These are phyloP conservation scores for Zasmidium cellare DNA, from an alignment of 2,329 filamentous ascomycete genomes.

Conservation along the genomic window DNA sequence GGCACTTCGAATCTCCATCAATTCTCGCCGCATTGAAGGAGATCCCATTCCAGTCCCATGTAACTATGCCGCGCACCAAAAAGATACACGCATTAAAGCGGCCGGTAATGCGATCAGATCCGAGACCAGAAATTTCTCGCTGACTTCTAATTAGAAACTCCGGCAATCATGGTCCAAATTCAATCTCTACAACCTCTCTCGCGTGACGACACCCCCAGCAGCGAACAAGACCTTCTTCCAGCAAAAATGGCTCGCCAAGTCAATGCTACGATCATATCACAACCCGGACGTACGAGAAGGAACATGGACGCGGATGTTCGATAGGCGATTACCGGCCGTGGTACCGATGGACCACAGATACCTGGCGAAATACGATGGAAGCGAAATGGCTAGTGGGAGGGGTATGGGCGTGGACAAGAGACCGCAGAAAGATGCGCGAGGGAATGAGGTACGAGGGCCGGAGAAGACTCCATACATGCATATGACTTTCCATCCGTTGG, in stretches of 20 bases:
- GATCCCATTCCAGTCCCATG: neutral
- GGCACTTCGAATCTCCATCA: too few relatives aligned
- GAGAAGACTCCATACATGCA: constrained; percentile 83
- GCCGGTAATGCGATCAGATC: constrained; percentile 14
- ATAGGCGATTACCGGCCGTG: constrained; percentile 74
- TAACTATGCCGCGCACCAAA: constrained; percentile 50
- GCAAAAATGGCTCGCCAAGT: constrained; percentile 95
- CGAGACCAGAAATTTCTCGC: neutral
- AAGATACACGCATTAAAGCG: constrained; percentile 60
- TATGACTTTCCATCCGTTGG: constrained; percentile 90
- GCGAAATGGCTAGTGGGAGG: constrained; percentile 77
- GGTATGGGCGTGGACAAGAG: constrained; percentile 66
- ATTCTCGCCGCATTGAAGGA: neutral
- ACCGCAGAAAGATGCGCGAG: constrained; percentile 9
- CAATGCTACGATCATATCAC: constrained; percentile 81
- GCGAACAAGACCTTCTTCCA: constrained; percentile 78
- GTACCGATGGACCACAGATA: constrained; percentile 81
- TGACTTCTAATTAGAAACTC: constrained; percentile 65
- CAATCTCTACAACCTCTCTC: constrained; percentile 85
- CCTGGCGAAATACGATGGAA: constrained; percentile 78
- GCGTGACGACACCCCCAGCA: constrained; percentile 49
- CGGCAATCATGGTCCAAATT: constrained; percentile 97
- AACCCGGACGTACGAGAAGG: constrained; percentile 91
- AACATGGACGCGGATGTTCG: constrained; percentile 94
- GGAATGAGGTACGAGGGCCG: constrained; percentile 9